A percentile compares a stretch with the other conserved stretches of the same genome.
These are phyloP conservation scores for Echria macrotheca DNA, from an alignment of 495 filamentous ascomycete genomes.

Conservation along the genomic window DNA sequence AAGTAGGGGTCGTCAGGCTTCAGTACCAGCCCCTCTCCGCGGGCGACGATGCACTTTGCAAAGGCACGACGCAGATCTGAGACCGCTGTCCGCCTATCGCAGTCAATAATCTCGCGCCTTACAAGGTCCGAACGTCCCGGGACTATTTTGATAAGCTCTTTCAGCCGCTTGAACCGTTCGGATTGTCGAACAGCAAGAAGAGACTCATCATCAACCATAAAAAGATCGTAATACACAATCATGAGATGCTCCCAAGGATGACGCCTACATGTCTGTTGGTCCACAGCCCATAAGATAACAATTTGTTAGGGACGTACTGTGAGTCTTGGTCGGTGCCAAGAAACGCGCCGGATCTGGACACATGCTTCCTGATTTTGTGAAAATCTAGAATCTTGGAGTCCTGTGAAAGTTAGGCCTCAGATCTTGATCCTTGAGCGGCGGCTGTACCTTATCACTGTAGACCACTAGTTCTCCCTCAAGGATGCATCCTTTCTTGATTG, in stretches of 20 bases:
- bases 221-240: constrained; percentile 75
- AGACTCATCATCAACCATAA: constrained; percentile 65
- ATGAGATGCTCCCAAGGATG: constrained; percentile 72
- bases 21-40: constrained; percentile 72
- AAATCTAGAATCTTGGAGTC: constrained; percentile 58
- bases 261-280: constrained; percentile 33
- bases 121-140: constrained; percentile 57
- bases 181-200: constrained; percentile 56
- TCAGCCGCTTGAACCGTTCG: constrained; percentile 54
- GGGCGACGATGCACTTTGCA: constrained; percentile 55
- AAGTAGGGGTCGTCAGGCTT: constrained; percentile 84
- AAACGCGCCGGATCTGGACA: constrained; percentile 65
- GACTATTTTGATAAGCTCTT: constrained; percentile 50
- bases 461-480: constrained; percentile 79
- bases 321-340: constrained; percentile 67
- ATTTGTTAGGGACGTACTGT: constrained; percentile 40
- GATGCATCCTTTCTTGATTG: constrained; percentile 59
- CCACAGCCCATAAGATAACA: neutral
- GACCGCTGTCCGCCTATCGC: constrained; percentile 41
- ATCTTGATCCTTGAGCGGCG: neutral
- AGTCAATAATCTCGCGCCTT: constrained; percentile 58
- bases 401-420: constrained; percentile 15
- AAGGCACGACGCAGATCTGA: constrained; percentile 56
- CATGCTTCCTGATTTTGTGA: constrained; percentile 74
- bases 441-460: constrained; percentile 55